A percentile compares a stretch with the other conserved stretches of the same genome.
Evolutionary conservation across 2,329 filamentous ascomycete genomes (phyloP).

Genomic region (Aspergillus sp.): DNA sequence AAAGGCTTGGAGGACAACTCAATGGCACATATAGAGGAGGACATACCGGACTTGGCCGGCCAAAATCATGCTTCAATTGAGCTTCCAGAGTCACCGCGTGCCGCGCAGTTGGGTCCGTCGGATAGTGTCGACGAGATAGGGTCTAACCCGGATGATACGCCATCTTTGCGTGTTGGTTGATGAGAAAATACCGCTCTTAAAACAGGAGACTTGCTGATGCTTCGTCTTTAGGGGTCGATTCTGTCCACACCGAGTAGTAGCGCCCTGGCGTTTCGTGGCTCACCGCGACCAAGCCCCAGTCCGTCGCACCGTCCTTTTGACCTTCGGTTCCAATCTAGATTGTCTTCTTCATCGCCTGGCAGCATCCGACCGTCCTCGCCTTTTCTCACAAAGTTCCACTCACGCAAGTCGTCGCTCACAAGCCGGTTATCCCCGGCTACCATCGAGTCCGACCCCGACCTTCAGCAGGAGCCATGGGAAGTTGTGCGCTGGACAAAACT

Average conservation of each 20-base stretch:
- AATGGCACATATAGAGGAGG: conserved; percentile 31
- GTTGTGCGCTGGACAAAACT: conserved; percentile 95
- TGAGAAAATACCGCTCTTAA: conserved; percentile 54
- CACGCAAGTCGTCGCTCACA: conserved; percentile 76
- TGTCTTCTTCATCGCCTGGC: conserved; percentile 65
- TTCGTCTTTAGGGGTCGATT: conserved; percentile 53
- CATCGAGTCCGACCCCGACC: conserved; percentile 67
- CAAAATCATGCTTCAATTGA: conserved; percentile 31
- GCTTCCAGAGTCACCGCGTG: conserved; percentile 29
- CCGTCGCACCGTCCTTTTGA: conserved; percentile 93
- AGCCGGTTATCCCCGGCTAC: conserved; percentile 68
- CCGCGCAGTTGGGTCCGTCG: conserved; percentile 23
- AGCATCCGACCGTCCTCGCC: conserved; percentile 76
- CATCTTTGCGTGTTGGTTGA: conserved; percentile 73
- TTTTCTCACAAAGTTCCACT: conserved; percentile 75
- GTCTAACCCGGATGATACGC: conserved; percentile 81
- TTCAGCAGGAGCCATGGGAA: conserved; percentile 86
- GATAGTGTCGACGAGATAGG: conserved; percentile 66
- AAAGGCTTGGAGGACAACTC: conserved; percentile 27
- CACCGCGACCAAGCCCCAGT: conserved; percentile 72
- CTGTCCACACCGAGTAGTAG: conserved; percentile 73
- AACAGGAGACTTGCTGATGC: conserved; percentile 52
- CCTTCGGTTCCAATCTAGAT: conserved; percentile 86
- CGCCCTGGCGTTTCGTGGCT: conserved; percentile 69
- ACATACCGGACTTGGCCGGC: conserved; percentile 32